Evolutionary conservation across 2,329 filamentous ascomycete species (phyloP), one percentile per base, ranked within the genome.

Genomic region (Neonectria hederae): DNA sequence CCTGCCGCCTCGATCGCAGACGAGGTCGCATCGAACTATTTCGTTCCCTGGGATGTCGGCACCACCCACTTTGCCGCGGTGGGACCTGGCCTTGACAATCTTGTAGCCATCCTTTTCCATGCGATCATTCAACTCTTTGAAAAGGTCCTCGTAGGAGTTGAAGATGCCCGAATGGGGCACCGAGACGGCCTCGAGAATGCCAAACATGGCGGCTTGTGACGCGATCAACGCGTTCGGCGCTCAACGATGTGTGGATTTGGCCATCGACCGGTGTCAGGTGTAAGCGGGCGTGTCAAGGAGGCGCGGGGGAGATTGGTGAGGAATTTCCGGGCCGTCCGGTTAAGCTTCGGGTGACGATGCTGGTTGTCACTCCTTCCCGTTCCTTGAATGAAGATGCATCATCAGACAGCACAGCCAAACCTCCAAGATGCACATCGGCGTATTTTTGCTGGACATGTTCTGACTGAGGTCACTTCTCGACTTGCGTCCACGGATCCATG

Each of bases 21-120:
- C 80, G 2, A 83, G 77, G 70, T 83, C 80, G 63, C 78, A 81
- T 62, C 81, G 78, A 35, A 82, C 78, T 56, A 82, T 81, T 46
- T 81, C 79, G 69, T 80, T 81, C n/a, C 75, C 76, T 52, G 79
- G 78, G 56, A 79, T 75, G 68, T 80, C 78, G 38, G 78, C 76
- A 46, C 79, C 80, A 49, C 78, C 78, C 63, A 80, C 75, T 55
- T 79, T 77, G 63, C 77, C 76, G 63, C 80, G 79, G 69, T 83
- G 80, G 26, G 80, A 82, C 62, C 81, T 76, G 30, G 78, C 76
- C 70, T 82, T 82, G 74, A 83, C 81, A 58, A 83, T 78, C 66
- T 82, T 82, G 77, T 82, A 83, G 63, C 81, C 81, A 62, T 82
- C 77, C 68, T 80, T 81, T 62, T 79, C 75, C 76, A 82, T 82